phyloP scores from a whole-genome alignment of 1,284 basidiomycete species.

The Erythrobasidium hasegawianum region DNA sequence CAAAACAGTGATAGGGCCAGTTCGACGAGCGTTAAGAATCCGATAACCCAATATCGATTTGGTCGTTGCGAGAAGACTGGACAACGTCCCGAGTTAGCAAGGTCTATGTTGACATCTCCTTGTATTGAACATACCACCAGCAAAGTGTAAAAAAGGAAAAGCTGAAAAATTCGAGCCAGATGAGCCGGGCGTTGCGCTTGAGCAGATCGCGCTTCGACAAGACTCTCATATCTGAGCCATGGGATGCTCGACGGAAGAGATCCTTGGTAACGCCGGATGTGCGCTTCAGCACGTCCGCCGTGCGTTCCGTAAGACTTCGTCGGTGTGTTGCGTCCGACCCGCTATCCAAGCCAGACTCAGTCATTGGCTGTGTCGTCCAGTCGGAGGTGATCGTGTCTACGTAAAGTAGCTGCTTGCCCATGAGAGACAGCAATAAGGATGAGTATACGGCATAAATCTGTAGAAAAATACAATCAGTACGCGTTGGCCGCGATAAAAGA shows the following conservation, averaged over 20 bases:
- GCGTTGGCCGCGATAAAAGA: too few relatives aligned
- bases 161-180: slow-evolving; percentile 16
- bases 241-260: slow-evolving; percentile 9
- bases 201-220: slow-evolving; percentile 28
- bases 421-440: slow-evolving; percentile 9
- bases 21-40: slow-evolving; percentile 18
- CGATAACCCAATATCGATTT: slow-evolving; percentile 26
- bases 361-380: not conserved
- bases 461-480: not conserved
- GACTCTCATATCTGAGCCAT: slow-evolving; percentile 16
- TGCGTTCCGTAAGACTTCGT: not conserved
- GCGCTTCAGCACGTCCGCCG: slow-evolving; percentile 3
- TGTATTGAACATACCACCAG: slow-evolving; percentile 14
- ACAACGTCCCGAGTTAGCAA: too few relatives aligned
- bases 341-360: not conserved
- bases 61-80: slow-evolving; percentile 8
- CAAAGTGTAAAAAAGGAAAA: slow-evolving; percentile 17
- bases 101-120: too few relatives aligned
- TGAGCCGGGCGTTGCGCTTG: slow-evolving; percentile 17
- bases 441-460: slow-evolving; percentile 27
- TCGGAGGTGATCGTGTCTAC: slow-evolving; percentile 1
- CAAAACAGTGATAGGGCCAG: slow-evolving; percentile 17
- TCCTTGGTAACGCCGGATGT: not conserved
- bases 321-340: not conserved
- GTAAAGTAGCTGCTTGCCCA: slow-evolving; percentile 15